Evolutionary conservation across 805 yeast genomes (phyloP).

Genomic region (Saccharomyces kudriavzevii): DNA sequence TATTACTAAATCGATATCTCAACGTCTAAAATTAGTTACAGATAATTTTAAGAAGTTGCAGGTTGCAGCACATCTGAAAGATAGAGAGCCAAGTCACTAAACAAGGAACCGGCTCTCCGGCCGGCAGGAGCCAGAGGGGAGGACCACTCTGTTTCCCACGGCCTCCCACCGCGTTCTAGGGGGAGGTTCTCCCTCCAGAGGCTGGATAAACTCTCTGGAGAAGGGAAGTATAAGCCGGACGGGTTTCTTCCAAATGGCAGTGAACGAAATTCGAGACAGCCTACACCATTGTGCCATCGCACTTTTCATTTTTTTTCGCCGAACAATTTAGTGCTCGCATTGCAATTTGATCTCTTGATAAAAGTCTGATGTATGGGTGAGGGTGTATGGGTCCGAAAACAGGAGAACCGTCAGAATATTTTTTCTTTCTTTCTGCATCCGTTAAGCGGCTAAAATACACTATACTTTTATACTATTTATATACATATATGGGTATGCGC

Average conservation of each 20-base stretch:
- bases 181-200: not conserved
- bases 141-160: not conserved
- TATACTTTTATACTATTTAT: no score
- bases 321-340: not conserved
- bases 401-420: no score
- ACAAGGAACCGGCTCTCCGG: not conserved
- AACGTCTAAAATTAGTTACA: not conserved
- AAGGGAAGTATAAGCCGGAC: not conserved
- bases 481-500: no score
- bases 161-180: not conserved
- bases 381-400: not conserved
- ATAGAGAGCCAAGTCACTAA: not conserved
- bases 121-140: not conserved
- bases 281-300: not conserved
- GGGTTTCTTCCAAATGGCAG: not conserved
- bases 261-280: not conserved
- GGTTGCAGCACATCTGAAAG: not conserved
- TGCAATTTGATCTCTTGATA: not conserved
- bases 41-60: not conserved
- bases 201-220: not conserved
- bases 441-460: no score
- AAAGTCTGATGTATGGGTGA: not conserved
- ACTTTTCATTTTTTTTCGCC: not conserved
- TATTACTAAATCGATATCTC: not conserved
- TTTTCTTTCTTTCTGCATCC: no score